Base-by-base conservation (phyloP, 306 rosid species). In the Rosa lucieae region DNA sequence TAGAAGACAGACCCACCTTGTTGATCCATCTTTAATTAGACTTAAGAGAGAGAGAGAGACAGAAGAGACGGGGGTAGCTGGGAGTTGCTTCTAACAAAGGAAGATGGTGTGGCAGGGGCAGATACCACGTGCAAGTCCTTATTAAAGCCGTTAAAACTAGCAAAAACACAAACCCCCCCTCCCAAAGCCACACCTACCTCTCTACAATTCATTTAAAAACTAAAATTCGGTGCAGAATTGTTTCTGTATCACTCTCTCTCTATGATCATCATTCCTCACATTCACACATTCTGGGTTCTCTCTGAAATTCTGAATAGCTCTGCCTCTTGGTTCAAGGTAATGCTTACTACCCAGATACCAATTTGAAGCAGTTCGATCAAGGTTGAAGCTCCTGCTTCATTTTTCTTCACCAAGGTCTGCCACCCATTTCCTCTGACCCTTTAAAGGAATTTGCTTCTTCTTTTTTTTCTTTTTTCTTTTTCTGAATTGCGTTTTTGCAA, bases 91-190 rank as follows among this genome's bases (percentile, higher is more conserved):
- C 78, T 23, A 43, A 65, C 56, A n/a, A 37, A 58, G 39, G 18
- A 21, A 10, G 66, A 42, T 80, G 46, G 78, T 84, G 85, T 79
- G 86, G 87, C 37, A 78, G 75, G 18, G 82, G 93, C 87, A 83
- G 90, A 59, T 80, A 75, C 89, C 97, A 92, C 98, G 94, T 92
- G 97, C 92, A 74, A 35, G 81, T 70, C 76, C 76, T 82, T 88
- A 85, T 84, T 86, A 81, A 87, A 77, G 85, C 82, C 73, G 86
- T 85, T 84, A 70, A 53, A 14, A 51, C 81, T 79, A 49, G 56
- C 78, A 47, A 81, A 72, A 48, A 44, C 21, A 47, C 32, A 76
- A 29, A 26, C 80, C 47, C 3, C 47, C 8, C 37, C 47, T 44
- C 47, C 84, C 76, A 56, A 78, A 78, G 83, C 39, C 94, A 70